phyloP scores from a whole-genome alignment of 1,139 yeast genomes.

The Spathaspora jeffriesii region DNA sequence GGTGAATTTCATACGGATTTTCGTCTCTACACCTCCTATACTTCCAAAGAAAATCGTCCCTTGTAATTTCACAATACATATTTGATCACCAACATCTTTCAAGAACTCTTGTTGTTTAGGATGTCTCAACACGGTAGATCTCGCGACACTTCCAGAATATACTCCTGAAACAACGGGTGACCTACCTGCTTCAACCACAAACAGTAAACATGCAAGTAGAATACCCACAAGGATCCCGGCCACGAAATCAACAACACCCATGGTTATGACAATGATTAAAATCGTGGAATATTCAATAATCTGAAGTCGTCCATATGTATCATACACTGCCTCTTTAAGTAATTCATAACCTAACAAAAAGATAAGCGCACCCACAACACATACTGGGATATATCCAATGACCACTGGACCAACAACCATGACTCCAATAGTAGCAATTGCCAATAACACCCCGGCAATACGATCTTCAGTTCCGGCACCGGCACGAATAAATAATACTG shows the following conservation, averaged over 20 bases:
- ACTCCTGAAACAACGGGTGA: conserved; percentile 80
- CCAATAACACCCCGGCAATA: conserved; percentile 84
- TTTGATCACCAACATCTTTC: conserved; percentile 86
- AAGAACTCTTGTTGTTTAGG: conserved; percentile 87
- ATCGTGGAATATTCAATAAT: conserved; percentile 83
- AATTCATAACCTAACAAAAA: conserved; percentile 89
- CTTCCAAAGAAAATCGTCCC: conserved; percentile 95
- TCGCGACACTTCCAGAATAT: conserved; percentile 85
- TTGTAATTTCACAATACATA: conserved; percentile 81
- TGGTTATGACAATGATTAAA: conserved; percentile 78
- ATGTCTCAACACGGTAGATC: conserved; percentile 92
- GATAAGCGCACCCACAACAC: conserved; percentile 93
- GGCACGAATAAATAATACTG: conserved; percentile 86
- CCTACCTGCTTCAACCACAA: conserved; percentile 88
- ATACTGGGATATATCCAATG: conserved; percentile 92
- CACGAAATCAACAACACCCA: conserved; percentile 97
- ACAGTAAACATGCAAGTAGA: conserved; percentile 85
- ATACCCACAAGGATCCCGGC: conserved; percentile 91
- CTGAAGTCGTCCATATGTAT: conserved; percentile 77
- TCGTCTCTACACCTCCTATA: conserved; percentile 84
- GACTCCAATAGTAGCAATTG: conserved; percentile 74
- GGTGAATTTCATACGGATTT: conserved; percentile 68
- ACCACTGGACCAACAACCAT: conserved; percentile 90
- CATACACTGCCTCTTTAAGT: conserved; percentile 80
- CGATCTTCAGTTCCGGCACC: conserved; percentile 97